phyloP scores from a whole-genome alignment of 2,329 filamentous ascomycete genomes.

The Oidium heveae region DNA sequence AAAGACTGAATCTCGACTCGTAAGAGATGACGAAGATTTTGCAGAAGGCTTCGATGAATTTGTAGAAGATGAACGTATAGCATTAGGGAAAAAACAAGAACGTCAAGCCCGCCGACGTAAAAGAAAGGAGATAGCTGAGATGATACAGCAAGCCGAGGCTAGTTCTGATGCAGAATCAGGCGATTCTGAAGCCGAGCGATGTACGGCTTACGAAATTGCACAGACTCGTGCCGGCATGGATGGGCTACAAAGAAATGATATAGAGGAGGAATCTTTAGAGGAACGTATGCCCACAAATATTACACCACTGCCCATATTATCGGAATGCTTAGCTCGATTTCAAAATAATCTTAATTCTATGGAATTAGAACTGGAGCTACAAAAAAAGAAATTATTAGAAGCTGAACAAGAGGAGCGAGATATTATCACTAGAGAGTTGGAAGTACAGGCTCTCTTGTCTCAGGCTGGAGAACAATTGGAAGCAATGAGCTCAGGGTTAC shows the following conservation, averaged over 20 bases:
- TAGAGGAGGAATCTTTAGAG: slow-evolving; percentile 15
- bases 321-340: slow-evolving; percentile 38
- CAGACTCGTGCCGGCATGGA: slow-evolving; percentile 79
- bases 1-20: slow-evolving; percentile 46
- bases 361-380: slow-evolving; percentile 33
- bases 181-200: slow-evolving; percentile 46
- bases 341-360: slow-evolving; percentile 34
- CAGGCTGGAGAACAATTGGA: slow-evolving; percentile 54
- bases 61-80: slow-evolving; percentile 59
- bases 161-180: slow-evolving; percentile 33
- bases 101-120: slow-evolving; percentile 39
- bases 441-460: slow-evolving; percentile 59
- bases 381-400: slow-evolving; percentile 36
- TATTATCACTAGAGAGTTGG: slow-evolving; percentile 42
- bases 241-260: slow-evolving; percentile 26
- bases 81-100: slow-evolving; percentile 57
- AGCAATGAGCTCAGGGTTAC: slow-evolving; percentile 17
- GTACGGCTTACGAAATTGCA: slow-evolving; percentile 63
- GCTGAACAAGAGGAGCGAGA: slow-evolving; percentile 42
- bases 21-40: slow-evolving; percentile 72
- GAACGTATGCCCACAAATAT: slow-evolving; percentile 28
- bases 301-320: slow-evolving; percentile 50
- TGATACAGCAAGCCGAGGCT: slow-evolving; percentile 60
- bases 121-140: slow-evolving; percentile 53
- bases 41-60: slow-evolving; percentile 86